Conservation (phyloP, 495 filamentous ascomycete species). For the Cercophora samala region DNA sequence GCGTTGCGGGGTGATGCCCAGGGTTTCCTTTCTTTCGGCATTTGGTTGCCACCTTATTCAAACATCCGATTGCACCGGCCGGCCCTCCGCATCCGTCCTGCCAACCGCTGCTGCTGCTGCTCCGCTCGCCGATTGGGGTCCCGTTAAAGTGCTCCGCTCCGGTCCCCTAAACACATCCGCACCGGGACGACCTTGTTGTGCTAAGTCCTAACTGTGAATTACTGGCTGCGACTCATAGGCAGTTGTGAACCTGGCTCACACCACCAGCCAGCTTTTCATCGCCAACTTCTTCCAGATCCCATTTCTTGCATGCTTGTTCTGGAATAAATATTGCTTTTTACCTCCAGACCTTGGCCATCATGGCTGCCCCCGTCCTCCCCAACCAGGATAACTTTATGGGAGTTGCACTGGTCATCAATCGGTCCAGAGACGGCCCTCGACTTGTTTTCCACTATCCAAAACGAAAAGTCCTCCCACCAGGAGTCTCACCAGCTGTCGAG, state of each 20-base stretch:
- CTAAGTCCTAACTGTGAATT: not conserved
- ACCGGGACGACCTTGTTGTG: not conserved
- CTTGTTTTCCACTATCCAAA: conserved; percentile 91
- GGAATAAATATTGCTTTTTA: not conserved
- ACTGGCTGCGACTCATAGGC: not conserved
- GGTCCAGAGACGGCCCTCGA: conserved; percentile 73
- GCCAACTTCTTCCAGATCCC: not conserved
- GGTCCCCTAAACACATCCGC: not conserved
- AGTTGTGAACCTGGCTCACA: not conserved
- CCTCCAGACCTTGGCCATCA: conserved; percentile 14
- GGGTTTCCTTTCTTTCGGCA: not conserved
- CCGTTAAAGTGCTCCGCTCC: not conserved
- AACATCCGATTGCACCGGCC: not conserved
- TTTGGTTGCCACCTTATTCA: conserved; percentile 1
- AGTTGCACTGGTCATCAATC: conserved; percentile 76
- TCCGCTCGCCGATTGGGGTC: not conserved
- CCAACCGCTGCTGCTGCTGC: not conserved
- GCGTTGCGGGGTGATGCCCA: not conserved
- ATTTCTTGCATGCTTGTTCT: not conserved
- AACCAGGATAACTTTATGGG: conserved; percentile 59
- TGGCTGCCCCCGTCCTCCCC: conserved; percentile 47
- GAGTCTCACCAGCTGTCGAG: conserved; percentile 20
- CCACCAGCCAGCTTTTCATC: not conserved
- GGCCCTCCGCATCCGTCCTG: not conserved
- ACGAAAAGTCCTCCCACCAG: conserved; percentile 33